These are phyloP conservation scores for Mycogone perniciosa DNA, from an alignment of 2,329 filamentous ascomycete species.

Conservation along the genomic window DNA sequence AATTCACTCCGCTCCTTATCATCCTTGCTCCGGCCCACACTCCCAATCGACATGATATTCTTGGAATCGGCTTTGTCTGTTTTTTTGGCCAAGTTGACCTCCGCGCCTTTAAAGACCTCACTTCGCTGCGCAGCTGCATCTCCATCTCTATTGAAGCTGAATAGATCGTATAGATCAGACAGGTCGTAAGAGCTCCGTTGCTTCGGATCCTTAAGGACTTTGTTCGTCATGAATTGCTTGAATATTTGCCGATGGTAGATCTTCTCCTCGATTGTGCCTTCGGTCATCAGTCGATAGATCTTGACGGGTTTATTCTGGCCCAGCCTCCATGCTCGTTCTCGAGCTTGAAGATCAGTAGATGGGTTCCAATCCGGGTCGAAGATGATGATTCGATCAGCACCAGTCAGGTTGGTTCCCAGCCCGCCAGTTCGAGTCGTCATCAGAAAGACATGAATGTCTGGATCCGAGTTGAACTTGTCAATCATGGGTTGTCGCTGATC, in stretches of 20 bases:
- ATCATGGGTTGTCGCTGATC: constrained; percentile 84
- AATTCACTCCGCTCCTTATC: constrained; percentile 33
- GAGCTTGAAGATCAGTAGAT: constrained; percentile 89
- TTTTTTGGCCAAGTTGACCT: constrained; percentile 44
- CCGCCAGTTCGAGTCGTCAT: constrained; percentile 95
- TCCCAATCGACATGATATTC: constrained; percentile 12
- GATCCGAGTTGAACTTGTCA: constrained; percentile 83
- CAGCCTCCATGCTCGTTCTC: constrained; percentile 90
- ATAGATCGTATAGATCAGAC: constrained; percentile 85
- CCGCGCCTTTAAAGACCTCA: constrained; percentile 79
- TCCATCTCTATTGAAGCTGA: constrained; percentile 58
- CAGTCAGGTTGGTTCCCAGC: constrained; percentile 87
- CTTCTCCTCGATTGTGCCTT: constrained; percentile 97
- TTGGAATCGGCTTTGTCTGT: constrained; percentile 2
- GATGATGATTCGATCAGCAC: constrained; percentile 92
- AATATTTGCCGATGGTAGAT: constrained; percentile 98
- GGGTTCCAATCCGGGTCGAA: constrained; percentile 99
- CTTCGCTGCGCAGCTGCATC: constrained; percentile 65
- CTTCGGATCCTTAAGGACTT: constrained; percentile 89
- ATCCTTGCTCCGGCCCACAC: constrained; percentile 23
- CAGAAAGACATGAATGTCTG: constrained; percentile 77
- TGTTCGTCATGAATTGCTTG: constrained; percentile 96
- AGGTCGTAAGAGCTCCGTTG: constrained; percentile 87
- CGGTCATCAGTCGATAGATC: constrained; percentile 96
- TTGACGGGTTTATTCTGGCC: constrained; percentile 93